Conservation (phyloP, 352 stramenopile genomes). For the Globisporangium barbulae region DNA sequence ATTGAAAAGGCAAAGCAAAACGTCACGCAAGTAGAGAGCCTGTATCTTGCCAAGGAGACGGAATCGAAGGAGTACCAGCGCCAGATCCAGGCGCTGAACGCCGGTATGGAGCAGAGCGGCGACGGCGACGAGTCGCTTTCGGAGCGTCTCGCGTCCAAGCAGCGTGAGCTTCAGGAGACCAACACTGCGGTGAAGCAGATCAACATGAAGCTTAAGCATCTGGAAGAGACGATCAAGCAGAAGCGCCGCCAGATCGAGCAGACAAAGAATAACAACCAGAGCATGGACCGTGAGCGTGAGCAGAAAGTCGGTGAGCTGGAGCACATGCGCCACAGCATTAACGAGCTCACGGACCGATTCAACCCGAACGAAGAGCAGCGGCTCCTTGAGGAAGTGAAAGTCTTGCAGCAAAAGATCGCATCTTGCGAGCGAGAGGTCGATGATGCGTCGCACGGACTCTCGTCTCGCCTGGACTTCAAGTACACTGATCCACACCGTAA, state of each 20-base stretch:
- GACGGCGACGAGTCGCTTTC: slow-evolving; percentile 75
- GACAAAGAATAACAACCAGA: slow-evolving; percentile 73
- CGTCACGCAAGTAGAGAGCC: slow-evolving; percentile 47
- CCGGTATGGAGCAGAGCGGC: slow-evolving; percentile 74
- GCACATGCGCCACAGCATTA: slow-evolving; percentile 47
- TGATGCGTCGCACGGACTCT: slow-evolving; percentile 90
- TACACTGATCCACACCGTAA: slow-evolving; percentile 94
- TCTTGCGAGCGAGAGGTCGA: slow-evolving; percentile 88
- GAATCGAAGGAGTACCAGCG: slow-evolving; percentile 73
- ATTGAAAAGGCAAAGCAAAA: slow-evolving; percentile 73
- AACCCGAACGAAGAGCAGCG: slow-evolving; percentile 69
- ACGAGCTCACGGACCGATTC: slow-evolving; percentile 66
- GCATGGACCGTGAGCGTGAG: slow-evolving; percentile 64
- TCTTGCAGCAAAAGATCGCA: slow-evolving; percentile 62
- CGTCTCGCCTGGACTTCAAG: slow-evolving; percentile 95
- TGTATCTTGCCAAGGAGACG: slow-evolving; percentile 46
- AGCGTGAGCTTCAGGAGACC: slow-evolving; percentile 76
- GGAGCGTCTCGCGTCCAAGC: slow-evolving; percentile 72
- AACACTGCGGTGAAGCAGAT: slow-evolving; percentile 88
- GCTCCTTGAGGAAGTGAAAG: slow-evolving; percentile 55
- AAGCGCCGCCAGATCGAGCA: slow-evolving; percentile 72
- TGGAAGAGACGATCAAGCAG: slow-evolving; percentile 81
- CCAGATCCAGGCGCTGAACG: slow-evolving; percentile 86
- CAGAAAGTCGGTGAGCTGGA: slow-evolving; percentile 67
- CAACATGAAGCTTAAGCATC: slow-evolving; percentile 92